These are phyloP conservation scores for Kodamaea suecica DNA, from an alignment of 1,139 yeast genomes.

Conservation along the genomic window DNA sequence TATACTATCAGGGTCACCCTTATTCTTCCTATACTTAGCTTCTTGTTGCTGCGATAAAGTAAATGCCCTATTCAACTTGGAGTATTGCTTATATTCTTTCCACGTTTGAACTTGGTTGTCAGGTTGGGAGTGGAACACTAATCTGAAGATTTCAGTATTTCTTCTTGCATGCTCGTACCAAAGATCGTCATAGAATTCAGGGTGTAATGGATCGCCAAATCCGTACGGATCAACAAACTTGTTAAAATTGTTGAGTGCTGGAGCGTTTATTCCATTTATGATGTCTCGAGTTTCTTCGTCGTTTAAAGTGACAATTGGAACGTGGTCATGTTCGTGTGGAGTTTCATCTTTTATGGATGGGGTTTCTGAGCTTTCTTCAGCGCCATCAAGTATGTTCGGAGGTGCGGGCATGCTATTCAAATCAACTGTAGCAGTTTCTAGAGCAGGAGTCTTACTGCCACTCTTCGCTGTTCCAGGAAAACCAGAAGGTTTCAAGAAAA, in stretches of 20 bases:
- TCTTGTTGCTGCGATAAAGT: conserved; percentile 46
- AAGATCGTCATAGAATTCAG: conserved; percentile 76
- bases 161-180: conserved; percentile 85
- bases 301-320: conserved; percentile 47
- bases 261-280: conserved; percentile 35
- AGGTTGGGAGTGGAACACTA: conserved; percentile 92
- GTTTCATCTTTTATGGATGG: conserved; percentile 6
- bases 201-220: conserved; percentile 81
- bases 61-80: conserved; percentile 56
- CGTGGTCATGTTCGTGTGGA: conserved; percentile 13
- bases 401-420: conserved; percentile 17
- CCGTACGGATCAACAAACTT: conserved; percentile 79
- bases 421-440: conserved; percentile 16
- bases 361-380: conserved; percentile 5
- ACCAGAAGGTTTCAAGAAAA: background rate
- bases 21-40: conserved; percentile 27
- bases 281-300: conserved; percentile 46
- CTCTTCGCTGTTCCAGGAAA: conserved; percentile 2
- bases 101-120: conserved; percentile 85
- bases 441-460: conserved; percentile 8
- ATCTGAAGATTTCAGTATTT: conserved; percentile 76
- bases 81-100: conserved; percentile 80
- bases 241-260: conserved; percentile 29
- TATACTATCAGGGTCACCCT: conserved; percentile 11
- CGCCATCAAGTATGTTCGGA: conserved; percentile 4